A percentile compares a stretch with the other conserved stretches of the same genome.
phyloP scores from a whole-genome alignment of 2,329 filamentous ascomycete species.

The Xylaria sp. region DNA sequence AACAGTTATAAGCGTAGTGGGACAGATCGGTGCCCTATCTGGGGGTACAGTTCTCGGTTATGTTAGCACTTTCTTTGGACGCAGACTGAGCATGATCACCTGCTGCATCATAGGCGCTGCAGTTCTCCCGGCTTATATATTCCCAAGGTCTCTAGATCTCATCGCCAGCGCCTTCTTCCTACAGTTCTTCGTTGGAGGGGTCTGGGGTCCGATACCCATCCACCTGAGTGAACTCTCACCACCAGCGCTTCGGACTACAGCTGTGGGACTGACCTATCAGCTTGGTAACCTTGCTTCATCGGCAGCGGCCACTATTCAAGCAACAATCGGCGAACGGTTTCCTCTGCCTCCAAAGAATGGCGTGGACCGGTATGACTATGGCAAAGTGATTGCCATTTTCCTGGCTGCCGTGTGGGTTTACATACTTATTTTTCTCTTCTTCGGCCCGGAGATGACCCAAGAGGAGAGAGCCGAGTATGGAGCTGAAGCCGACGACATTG shows the following conservation, averaged over 20 bases:
- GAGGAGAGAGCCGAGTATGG: constrained; percentile 37
- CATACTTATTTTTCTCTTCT: constrained; percentile 32
- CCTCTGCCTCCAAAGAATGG: constrained; percentile 35
- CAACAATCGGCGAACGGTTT: constrained; percentile 38
- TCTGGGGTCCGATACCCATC: constrained; percentile 38
- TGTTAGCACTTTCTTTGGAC: constrained; percentile 37
- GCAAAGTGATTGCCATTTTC: constrained; percentile 38
- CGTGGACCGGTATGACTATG: constrained; percentile 37
- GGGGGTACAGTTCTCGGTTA: constrained; percentile 31
- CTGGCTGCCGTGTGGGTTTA: constrained; percentile 35
- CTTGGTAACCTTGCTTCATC: constrained; percentile 40
- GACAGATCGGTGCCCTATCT: constrained; percentile 32
- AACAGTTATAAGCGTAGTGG: constrained; percentile 36
- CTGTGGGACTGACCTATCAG: constrained; percentile 37
- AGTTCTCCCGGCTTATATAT: constrained; percentile 32
- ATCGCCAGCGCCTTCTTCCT: constrained; percentile 33
- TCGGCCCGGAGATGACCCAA: constrained; percentile 42
- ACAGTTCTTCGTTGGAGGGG: constrained; percentile 34
- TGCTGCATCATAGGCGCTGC: constrained; percentile 36
- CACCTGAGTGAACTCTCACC: constrained; percentile 39
- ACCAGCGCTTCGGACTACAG: constrained; percentile 33
- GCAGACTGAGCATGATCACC: constrained; percentile 38
- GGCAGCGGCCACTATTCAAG: constrained; percentile 38
- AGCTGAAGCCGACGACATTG: constrained; percentile 31
- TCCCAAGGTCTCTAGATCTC: constrained; percentile 35